phyloP scores from a whole-genome alignment of 805 yeast species.

The Yarrowia sp. region DNA sequence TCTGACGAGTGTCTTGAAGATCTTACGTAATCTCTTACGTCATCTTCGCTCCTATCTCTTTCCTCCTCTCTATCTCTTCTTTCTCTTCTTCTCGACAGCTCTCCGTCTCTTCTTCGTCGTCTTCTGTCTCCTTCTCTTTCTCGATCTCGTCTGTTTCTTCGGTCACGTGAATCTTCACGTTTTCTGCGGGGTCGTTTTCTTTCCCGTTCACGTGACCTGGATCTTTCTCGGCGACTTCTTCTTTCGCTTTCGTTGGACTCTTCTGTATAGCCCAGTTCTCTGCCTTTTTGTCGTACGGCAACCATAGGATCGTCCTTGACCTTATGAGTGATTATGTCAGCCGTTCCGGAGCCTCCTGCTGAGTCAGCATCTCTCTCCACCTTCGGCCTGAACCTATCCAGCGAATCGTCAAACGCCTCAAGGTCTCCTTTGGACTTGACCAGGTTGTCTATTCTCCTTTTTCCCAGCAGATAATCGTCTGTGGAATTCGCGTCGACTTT shows the following conservation, averaged over 20 bases:
- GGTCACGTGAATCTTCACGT: neutral
- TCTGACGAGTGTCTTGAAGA: neutral
- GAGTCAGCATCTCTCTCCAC: neutral
- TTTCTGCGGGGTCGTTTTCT: neutral
- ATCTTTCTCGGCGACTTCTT: slow-evolving; percentile 21
- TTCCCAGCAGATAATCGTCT: slow-evolving; percentile 51
- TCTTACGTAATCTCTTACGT: neutral
- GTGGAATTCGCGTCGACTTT: slow-evolving; percentile 32
- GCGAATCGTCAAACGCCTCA: slow-evolving; percentile 19
- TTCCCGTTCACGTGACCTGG: neutral
- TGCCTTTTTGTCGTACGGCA: neutral
- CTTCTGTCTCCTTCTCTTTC: neutral
- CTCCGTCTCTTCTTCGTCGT: neutral
- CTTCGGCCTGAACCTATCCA: slow-evolving; percentile 24
- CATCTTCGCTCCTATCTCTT: neutral
- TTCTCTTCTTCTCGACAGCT: neutral
- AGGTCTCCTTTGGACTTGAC: slow-evolving; percentile 7
- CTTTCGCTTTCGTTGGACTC: slow-evolving; percentile 28
- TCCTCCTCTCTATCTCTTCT: neutral
- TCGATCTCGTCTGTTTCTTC: neutral
- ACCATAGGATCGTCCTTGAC: slow-evolving; percentile 19
- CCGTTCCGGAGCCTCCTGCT: neutral
- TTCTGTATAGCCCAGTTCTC: neutral
- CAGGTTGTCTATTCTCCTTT: slow-evolving; percentile 42
- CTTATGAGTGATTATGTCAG: slow-evolving; percentile 3